A percentile compares a stretch with the other conserved stretches of the same genome.
Conservation (phyloP, 2,329 filamentous ascomycete genomes). For the Beauveria pseudobassiana region DNA sequence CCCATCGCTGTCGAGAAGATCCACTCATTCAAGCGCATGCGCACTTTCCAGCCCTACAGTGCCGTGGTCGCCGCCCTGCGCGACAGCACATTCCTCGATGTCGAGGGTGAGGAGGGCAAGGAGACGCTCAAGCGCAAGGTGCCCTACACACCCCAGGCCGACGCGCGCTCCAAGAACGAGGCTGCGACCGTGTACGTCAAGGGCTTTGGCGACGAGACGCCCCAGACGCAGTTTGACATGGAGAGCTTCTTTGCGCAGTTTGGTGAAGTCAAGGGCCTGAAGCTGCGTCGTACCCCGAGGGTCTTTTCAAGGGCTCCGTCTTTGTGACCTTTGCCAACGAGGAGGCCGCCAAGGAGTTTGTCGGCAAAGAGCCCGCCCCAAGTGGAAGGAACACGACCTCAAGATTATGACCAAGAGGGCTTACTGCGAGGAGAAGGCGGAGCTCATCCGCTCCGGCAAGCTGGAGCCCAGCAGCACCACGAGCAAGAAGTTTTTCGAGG, state of each 20-base stretch:
- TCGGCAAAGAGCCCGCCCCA: slow-evolving; percentile 69
- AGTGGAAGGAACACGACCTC: slow-evolving; percentile 74
- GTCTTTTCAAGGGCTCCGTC: slow-evolving; percentile 88
- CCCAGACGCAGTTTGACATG: slow-evolving; percentile 83
- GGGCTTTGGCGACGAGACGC: slow-evolving; percentile 81
- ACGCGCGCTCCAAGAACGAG: slow-evolving; percentile 58
- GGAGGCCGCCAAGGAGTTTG: slow-evolving; percentile 72
- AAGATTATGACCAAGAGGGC: slow-evolving; percentile 80
- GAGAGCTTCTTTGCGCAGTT: slow-evolving; percentile 84
- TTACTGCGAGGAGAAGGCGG: slow-evolving; percentile 73
- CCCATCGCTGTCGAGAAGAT: slow-evolving; percentile 72
- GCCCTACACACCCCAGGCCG: slow-evolving; percentile 52
- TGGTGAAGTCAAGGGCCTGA: slow-evolving; percentile 73
- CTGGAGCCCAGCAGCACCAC: slow-evolving; percentile 48
- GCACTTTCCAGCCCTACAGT: slow-evolving; percentile 80
- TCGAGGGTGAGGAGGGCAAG: slow-evolving; percentile 65
- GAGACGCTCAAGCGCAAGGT: slow-evolving; percentile 72
- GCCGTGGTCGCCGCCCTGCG: slow-evolving; percentile 78
- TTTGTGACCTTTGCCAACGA: slow-evolving; percentile 87
- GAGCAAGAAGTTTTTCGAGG: slow-evolving; percentile 42
- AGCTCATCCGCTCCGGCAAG: slow-evolving; percentile 64
- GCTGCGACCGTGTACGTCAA: slow-evolving; percentile 81
- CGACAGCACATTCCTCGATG: slow-evolving; percentile 63
- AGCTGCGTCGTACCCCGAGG: slow-evolving; percentile 71
- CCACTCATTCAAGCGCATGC: slow-evolving; percentile 91